phyloP scores from a whole-genome alignment of 768 basidiomycete species.

The Tulasnella calospora region DNA sequence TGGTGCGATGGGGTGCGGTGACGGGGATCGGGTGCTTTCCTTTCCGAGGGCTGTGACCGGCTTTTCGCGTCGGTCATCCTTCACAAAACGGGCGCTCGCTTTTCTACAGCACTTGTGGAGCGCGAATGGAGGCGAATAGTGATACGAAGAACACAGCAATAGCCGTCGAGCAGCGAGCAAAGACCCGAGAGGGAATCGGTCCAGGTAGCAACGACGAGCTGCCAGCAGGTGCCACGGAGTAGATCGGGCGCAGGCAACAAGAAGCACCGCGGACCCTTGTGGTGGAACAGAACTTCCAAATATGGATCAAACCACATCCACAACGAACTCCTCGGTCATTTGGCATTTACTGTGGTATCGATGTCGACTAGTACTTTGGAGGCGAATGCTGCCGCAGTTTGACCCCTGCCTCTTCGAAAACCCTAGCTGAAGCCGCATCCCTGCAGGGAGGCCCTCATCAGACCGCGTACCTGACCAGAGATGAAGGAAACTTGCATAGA shows the following conservation, averaged over 20 bases:
- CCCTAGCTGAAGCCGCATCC: slow-evolving; percentile 32
- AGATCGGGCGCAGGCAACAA: not conserved
- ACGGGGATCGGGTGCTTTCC: not conserved
- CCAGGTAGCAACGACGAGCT: not conserved
- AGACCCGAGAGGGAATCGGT: not conserved
- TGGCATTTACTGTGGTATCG: not conserved
- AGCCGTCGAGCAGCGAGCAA: not conserved
- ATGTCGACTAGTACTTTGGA: slow-evolving; percentile 9
- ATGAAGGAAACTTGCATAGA: slow-evolving; percentile 65
- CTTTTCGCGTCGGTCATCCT: not conserved
- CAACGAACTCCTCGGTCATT: not conserved
- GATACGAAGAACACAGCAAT: not conserved
- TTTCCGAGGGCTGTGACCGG: not conserved
- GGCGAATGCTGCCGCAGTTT: slow-evolving; percentile 30
- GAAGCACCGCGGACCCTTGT: not conserved
- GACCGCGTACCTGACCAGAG: not conserved
- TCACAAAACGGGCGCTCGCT: not conserved
- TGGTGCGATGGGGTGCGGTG: not conserved
- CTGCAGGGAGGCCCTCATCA: slow-evolving; percentile 19
- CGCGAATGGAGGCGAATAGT: not conserved
- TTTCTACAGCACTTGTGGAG: not conserved
- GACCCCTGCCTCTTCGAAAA: slow-evolving; percentile 35
- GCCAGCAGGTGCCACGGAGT: not conserved
- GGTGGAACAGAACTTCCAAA: not conserved
- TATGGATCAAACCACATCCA: not conserved